phyloP scores from a whole-genome alignment of 305 asterid genomes.

The Stenogyne calaminthoides region DNA sequence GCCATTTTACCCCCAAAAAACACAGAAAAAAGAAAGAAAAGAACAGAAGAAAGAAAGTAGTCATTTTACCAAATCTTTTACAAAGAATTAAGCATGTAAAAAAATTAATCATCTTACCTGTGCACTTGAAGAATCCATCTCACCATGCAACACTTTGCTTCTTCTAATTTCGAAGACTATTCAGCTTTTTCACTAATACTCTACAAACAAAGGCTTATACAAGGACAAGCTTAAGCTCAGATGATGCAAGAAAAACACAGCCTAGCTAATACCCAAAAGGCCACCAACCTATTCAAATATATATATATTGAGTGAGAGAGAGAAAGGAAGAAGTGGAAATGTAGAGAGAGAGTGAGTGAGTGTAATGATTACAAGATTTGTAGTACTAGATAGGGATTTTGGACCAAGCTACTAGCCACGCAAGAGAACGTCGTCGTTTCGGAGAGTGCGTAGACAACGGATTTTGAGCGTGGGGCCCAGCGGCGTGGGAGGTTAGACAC shows the following conservation, averaged over 20 bases:
- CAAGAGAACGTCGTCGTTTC: not conserved
- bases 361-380: constrained; percentile 51
- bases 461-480: constrained; percentile 36
- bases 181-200: not conserved
- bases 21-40: not conserved
- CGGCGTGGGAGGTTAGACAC: constrained; percentile 37
- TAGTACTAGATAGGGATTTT: constrained; percentile 37
- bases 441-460: constrained; percentile 16
- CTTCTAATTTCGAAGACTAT: not conserved
- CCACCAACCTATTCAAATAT: not conserved
- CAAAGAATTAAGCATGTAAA: not conserved
- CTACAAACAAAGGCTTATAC: not conserved
- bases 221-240: not conserved
- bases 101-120: constrained; percentile 35
- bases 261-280: constrained; percentile 25
- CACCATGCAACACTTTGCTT: constrained; percentile 38
- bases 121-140: constrained; percentile 66
- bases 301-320: constrained; percentile 17
- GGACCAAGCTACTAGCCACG: constrained; percentile 29
- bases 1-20: not conserved
- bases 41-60: not conserved
- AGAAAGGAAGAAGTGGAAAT: constrained; percentile 17
- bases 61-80: not conserved
- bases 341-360: constrained; percentile 33
- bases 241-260: not conserved